A percentile compares a stretch with the other conserved stretches of the same genome.
Evolutionary conservation across 768 basidiomycete species (phyloP).

Genomic region (Hygrophoropsis aurantiaca): DNA sequence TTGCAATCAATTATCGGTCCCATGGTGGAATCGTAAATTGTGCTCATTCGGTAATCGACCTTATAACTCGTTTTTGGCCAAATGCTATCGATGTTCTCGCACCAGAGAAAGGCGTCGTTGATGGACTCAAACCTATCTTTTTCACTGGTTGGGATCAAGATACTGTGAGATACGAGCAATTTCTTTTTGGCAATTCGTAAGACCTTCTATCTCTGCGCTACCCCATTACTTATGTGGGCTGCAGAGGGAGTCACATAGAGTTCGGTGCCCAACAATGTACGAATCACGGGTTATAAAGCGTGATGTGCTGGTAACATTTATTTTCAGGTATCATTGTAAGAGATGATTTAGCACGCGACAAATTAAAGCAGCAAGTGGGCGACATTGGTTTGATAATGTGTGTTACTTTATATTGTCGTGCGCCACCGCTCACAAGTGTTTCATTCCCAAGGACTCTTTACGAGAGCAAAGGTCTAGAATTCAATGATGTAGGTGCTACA

Average conservation of each 20-base stretch:
- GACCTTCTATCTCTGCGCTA: constrained; percentile 1
- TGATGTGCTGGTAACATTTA: not conserved
- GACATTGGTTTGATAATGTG: constrained; percentile 61
- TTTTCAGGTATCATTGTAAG: constrained; percentile 67
- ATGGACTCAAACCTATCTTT: constrained; percentile 58
- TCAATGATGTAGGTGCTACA: constrained; percentile 15
- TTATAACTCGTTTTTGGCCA: constrained; percentile 63
- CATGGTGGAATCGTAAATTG: constrained; percentile 76
- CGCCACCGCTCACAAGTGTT: not conserved
- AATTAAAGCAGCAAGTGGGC: constrained; percentile 51
- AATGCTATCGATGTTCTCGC: constrained; percentile 59
- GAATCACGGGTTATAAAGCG: not conserved
- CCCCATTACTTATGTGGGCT: constrained; percentile 9
- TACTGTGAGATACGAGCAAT: constrained; percentile 50
- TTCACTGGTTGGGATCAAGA: constrained; percentile 47
- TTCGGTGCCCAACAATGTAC: constrained; percentile 69
- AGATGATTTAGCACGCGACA: constrained; percentile 49
- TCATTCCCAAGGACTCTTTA: constrained; percentile 15
- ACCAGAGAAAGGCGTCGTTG: constrained; percentile 54
- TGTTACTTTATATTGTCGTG: constrained; percentile 15
- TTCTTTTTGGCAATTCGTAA: constrained; percentile 52
- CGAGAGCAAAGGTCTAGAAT: constrained; percentile 31
- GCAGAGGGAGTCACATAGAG: constrained; percentile 49
- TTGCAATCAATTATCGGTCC: constrained; percentile 67
- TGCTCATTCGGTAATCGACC: constrained; percentile 62